These are phyloP conservation scores for Elaphomyces granulatus DNA, from an alignment of 495 filamentous ascomycete genomes.

Conservation along the genomic window DNA sequence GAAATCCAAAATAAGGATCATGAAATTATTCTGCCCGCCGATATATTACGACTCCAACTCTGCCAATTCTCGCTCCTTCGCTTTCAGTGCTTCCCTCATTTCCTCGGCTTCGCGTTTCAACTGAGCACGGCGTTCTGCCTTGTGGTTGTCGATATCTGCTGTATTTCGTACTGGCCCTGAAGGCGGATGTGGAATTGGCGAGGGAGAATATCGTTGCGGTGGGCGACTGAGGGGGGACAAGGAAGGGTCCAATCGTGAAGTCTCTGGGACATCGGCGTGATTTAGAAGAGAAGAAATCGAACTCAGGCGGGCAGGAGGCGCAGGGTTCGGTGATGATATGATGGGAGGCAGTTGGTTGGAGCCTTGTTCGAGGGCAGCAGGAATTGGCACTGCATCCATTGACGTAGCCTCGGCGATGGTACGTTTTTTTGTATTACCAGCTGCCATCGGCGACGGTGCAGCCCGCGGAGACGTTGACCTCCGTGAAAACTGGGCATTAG, in stretches of 20 bases:
- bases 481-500: slow-evolving; percentile 24
- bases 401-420: slow-evolving; percentile 22
- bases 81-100: slow-evolving; percentile 59
- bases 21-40: background rate
- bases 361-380: slow-evolving; percentile 22
- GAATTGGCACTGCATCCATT: slow-evolving; percentile 16
- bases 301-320: slow-evolving; percentile 42
- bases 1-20: background rate
- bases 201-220: slow-evolving; percentile 18
- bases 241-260: slow-evolving; percentile 36
- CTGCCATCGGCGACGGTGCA: slow-evolving; percentile 2
- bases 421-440: slow-evolving; percentile 30
- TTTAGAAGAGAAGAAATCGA: slow-evolving; percentile 77
- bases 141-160: slow-evolving; percentile 38
- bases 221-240: slow-evolving; percentile 25
- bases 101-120: slow-evolving; percentile 60
- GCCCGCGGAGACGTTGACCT: slow-evolving; percentile 27
- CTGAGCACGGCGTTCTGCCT: slow-evolving; percentile 47
- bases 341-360: slow-evolving; percentile 35
- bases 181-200: slow-evolving; percentile 15
- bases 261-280: slow-evolving; percentile 24
- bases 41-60: slow-evolving; percentile 35
- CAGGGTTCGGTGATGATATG: slow-evolving; percentile 26
- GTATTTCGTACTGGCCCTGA: slow-evolving; percentile 24
- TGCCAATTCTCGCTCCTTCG: slow-evolving; percentile 67